Percentiles rank a stretch among this genome's conserved stretches.
phyloP scores from a whole-genome alignment of 345 rosid species.

The Clarkia xantiana region DNA sequence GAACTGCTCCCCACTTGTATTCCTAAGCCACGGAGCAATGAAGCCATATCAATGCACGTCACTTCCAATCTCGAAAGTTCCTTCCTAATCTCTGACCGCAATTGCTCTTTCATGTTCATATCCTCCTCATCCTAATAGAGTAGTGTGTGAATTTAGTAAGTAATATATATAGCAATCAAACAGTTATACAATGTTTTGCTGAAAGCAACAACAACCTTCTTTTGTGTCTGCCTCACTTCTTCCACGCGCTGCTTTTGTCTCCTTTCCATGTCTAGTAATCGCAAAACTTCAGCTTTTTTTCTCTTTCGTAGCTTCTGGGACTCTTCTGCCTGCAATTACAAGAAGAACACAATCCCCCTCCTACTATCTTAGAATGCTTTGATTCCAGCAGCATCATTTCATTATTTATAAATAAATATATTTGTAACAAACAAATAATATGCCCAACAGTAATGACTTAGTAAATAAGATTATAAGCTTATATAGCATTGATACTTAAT shows the following conservation, averaged over 20 bases:
- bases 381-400: too few species aligned
- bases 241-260: constrained; percentile 73
- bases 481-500: too few species aligned
- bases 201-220: constrained; percentile 44
- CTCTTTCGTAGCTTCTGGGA: constrained; percentile 56
- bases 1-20: constrained; percentile 41
- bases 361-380: neutral
- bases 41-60: constrained; percentile 47
- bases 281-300: constrained; percentile 41
- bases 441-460: too few species aligned
- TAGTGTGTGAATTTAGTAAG: too few species aligned
- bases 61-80: constrained; percentile 49
- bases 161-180: too few species aligned
- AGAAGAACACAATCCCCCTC: neutral
- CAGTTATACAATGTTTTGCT: too few species aligned
- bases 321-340: constrained; percentile 58
- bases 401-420: too few species aligned
- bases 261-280: constrained; percentile 64
- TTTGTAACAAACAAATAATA: too few species aligned
- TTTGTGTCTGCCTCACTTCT: constrained; percentile 77
- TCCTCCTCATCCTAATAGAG: constrained; percentile 79
- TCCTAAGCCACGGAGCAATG: constrained; percentile 69
- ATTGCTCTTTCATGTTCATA: constrained; percentile 54
- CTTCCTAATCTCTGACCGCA: constrained; percentile 43
- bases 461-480: too few species aligned